Evolutionary conservation across 2,329 filamentous ascomycete genomes (phyloP), one percentile per base, ranked within the genome.

Genomic region (Aureobasidium namibiae): DNA sequence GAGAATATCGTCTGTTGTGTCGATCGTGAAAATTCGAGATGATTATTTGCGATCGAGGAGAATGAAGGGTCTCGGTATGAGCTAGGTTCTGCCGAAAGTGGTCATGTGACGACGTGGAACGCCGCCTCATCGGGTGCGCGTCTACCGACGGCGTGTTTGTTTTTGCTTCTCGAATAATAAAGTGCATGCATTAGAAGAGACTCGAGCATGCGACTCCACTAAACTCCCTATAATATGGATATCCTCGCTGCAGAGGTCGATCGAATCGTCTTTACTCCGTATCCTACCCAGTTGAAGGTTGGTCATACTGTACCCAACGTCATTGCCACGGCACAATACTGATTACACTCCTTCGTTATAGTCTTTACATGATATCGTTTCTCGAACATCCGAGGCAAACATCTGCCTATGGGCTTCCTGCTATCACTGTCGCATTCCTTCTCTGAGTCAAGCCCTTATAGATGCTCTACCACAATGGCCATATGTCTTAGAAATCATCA

Each of bases 401-500:
- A 70, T 83, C 14, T 68, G 68, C 8, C 67, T 68, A 24, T 83
- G 80, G 76, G 74, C 78, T 3, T 67, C 73, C 34, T 73, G 69
- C 18, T 77, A 80, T 60, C 73, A 74, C 29, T 83, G 81, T 65
- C 76, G 78, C 52, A 67, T 82, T 46, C 68, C 70, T 11, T 67
- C 70, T 23, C 68, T 84, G 23, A 73, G 74, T 14, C 70, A 69
- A n/a, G 69, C 70, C 34, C 65, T 82, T n/a, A 67, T 79, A 31
- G 75, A 80, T 61, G 78, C 76, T 26, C 68, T 84, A 36, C 74
- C 78, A 34, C 73, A 76, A 46, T 82, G 80, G 69, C 72, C 76
- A 4, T 78, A 79, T 61, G 75, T 80, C 5, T 65, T 83, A 59
- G 70, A 74, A 31, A 71, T 84, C 29, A 67, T 85, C 39, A 68